Conservation (phyloP, 257 asterid species). For the Plantago elongata region DNA sequence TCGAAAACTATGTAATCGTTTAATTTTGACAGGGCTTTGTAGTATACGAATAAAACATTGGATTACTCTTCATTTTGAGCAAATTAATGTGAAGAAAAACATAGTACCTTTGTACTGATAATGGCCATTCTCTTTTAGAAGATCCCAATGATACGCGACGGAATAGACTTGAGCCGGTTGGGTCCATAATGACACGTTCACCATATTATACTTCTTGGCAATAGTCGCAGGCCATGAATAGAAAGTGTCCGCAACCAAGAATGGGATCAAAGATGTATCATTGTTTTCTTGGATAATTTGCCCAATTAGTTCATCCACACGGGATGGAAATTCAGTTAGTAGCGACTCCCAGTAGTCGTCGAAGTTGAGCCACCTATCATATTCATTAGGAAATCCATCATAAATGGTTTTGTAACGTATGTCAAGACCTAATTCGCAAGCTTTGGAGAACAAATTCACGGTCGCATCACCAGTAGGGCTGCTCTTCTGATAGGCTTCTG, state of each 20-base stretch:
- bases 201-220: slow-evolving; percentile 30
- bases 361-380: slow-evolving; percentile 30
- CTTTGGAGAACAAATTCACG: slow-evolving; percentile 30
- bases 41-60: too few species aligned
- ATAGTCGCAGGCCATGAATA: slow-evolving; percentile 29
- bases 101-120: slow-evolving; percentile 22
- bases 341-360: slow-evolving; percentile 32
- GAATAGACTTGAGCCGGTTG: slow-evolving; percentile 33
- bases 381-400: slow-evolving; percentile 40
- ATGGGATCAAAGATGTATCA: slow-evolving; percentile 17
- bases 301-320: slow-evolving; percentile 28
- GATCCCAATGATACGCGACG: slow-evolving; percentile 28
- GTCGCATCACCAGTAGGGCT: neutral
- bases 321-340: slow-evolving; percentile 23
- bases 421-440: slow-evolving; percentile 37
- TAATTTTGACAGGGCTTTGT: too few species aligned
- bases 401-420: slow-evolving; percentile 37
- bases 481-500: slow-evolving; percentile 23
- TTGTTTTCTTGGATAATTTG: slow-evolving; percentile 17
- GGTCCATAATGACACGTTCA: slow-evolving; percentile 34
- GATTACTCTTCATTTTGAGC: neutral
- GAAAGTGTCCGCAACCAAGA: slow-evolving; percentile 39
- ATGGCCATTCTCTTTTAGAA: slow-evolving; percentile 25
- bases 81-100: neutral
- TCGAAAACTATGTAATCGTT: too few species aligned